Evolutionary conservation across 1,284 basidiomycete species (phyloP).

Genomic region (Porogramme epimiltina): DNA sequence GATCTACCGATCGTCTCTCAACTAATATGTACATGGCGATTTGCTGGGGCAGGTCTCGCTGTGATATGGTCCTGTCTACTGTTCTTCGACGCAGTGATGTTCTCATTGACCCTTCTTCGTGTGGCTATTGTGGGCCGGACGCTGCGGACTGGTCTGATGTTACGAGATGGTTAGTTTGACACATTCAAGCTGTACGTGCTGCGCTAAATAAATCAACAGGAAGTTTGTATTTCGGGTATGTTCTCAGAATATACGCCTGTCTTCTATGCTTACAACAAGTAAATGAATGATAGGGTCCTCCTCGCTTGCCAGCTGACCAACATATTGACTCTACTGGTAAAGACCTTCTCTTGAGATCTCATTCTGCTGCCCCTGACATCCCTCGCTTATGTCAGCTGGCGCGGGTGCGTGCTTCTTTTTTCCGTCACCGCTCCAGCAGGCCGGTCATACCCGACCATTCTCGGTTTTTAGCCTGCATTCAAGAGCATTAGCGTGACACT

Average conservation of each 20-base stretch:
- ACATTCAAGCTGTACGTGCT: background rate
- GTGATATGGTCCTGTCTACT: background rate
- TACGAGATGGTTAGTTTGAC: background rate
- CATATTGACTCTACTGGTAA: background rate
- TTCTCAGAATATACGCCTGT: background rate
- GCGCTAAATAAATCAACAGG: background rate
- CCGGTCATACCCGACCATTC: background rate
- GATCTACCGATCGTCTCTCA: too few relatives aligned
- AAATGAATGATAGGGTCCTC: background rate
- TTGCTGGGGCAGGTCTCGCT: too few relatives aligned
- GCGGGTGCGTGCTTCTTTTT: background rate
- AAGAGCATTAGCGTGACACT: constrained; percentile 8
- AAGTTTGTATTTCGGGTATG: background rate
- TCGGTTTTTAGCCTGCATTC: background rate
- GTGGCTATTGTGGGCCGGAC: background rate
- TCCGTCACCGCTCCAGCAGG: background rate
- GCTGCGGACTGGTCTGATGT: background rate
- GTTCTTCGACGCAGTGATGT: background rate
- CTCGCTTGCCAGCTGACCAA: background rate
- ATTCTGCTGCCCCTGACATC: too few relatives aligned
- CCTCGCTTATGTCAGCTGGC: background rate
- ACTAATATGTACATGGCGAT: too few relatives aligned
- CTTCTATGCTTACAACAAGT: background rate
- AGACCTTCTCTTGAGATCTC: too few relatives aligned
- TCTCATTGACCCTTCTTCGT: background rate